These are phyloP conservation scores for Carex scoparia DNA, from an alignment of 176 grass and related monocot species.

Conservation along the genomic window DNA sequence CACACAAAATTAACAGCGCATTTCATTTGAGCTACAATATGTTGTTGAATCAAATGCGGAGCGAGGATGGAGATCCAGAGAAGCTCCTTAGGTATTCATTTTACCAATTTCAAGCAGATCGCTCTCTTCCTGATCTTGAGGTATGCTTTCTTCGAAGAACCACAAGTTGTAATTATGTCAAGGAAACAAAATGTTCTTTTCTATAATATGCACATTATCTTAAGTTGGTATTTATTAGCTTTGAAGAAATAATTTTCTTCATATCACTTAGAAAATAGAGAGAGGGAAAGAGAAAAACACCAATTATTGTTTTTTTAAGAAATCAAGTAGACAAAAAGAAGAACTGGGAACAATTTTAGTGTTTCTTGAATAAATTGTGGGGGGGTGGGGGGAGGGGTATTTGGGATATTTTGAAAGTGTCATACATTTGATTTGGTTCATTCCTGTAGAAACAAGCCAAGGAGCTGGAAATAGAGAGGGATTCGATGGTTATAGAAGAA, in stretches of 20 bases:
- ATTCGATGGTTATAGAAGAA: conserved; percentile 92
- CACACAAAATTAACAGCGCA: conserved; percentile 41
- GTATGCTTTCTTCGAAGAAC: conserved; percentile 36
- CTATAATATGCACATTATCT: background rate
- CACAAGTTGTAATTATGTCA: background rate
- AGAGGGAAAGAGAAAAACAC: background rate
- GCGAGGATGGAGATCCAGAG: conserved; percentile 94
- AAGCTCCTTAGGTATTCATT: conserved; percentile 91
- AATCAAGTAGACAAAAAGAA: background rate
- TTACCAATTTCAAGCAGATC: conserved; percentile 92
- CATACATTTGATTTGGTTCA: background rate
- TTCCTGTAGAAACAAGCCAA: conserved; percentile 76
- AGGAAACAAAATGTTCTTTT: background rate
- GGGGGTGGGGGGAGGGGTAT: background rate
- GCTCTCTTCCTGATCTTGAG: conserved; percentile 86
- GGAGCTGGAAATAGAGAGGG: conserved; percentile 77
- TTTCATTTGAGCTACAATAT: conserved; percentile 99
- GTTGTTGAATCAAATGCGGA: conserved; percentile 92
- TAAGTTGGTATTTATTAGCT: background rate
- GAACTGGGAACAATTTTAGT: background rate
- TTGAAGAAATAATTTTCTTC: background rate
- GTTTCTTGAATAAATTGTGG: background rate
- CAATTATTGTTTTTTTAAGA: background rate
- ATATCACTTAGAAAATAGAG: background rate
- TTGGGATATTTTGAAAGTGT: background rate